These are phyloP conservation scores for Saccharomycopsis sp. DNA, from an alignment of 805 yeast genomes.

Conservation along the genomic window DNA sequence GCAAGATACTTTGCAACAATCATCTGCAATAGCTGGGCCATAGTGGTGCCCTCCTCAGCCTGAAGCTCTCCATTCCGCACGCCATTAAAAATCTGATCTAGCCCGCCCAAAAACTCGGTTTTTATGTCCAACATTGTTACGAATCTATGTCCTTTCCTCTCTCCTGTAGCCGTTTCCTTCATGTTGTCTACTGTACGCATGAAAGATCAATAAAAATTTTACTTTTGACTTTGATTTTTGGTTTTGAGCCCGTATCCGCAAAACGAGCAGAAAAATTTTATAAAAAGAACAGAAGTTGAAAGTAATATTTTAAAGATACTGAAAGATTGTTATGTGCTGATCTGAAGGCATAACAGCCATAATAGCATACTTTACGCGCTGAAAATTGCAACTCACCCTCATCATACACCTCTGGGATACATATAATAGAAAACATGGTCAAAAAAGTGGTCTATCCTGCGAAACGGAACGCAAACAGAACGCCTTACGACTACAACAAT, in stretches of 20 bases:
- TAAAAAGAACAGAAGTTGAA: too few relatives aligned
- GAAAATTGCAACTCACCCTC: too few relatives aligned
- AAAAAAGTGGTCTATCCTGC: conserved; percentile 18
- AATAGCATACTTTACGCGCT: too few relatives aligned
- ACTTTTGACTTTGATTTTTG: neutral
- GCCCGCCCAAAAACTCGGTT: conserved; percentile 21
- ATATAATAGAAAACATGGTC: conserved; percentile 19
- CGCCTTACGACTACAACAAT: conserved; percentile 4
- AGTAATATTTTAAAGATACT: too few relatives aligned
- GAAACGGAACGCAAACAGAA: neutral
- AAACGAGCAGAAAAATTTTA: too few relatives aligned
- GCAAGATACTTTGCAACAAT: conserved; percentile 14
- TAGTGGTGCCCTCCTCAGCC: conserved; percentile 10
- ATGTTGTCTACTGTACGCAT: too few relatives aligned
- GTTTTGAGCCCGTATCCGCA: conserved; percentile 11
- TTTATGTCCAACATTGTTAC: conserved; percentile 4
- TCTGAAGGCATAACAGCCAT: too few relatives aligned
- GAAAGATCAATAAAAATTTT: too few relatives aligned
- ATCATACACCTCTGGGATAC: too few relatives aligned
- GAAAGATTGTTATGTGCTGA: too few relatives aligned
- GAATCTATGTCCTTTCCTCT: too few relatives aligned
- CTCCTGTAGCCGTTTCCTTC: conserved; percentile 6
- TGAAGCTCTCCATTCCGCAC: conserved; percentile 9
- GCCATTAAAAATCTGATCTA: conserved; percentile 20
- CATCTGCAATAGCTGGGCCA: conserved; percentile 11